A percentile compares a stretch with the other conserved stretches of the same genome.
phyloP scores from a whole-genome alignment of 2,329 filamentous ascomycete species.

The Cytospora chrysosperma region DNA sequence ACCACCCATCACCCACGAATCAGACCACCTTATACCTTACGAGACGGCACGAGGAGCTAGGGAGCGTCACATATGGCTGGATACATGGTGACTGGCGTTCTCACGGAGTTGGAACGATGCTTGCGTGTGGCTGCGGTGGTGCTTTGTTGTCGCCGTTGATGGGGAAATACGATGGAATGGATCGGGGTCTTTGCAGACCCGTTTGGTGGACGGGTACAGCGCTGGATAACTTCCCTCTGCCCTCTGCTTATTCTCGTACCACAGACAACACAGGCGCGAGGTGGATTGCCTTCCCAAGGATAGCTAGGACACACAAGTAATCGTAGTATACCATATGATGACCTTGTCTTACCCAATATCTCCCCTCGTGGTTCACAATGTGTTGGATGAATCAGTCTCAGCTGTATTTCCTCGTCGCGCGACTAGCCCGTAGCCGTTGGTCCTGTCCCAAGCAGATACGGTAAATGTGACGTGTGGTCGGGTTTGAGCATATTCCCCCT shows the following conservation, averaged over 20 bases:
- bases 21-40: neutral
- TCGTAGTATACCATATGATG: slow-evolving; percentile 6
- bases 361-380: neutral
- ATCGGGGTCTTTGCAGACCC: neutral
- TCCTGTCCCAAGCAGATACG: neutral
- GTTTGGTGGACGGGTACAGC: neutral
- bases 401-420: no score
- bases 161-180: neutral
- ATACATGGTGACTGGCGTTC: slow-evolving; percentile 3
- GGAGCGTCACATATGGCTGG: neutral
- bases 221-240: neutral
- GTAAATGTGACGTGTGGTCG: no score
- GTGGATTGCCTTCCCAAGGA: neutral
- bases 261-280: neutral
- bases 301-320: slow-evolving; percentile 10
- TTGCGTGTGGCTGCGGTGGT: neutral
- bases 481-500: no score
- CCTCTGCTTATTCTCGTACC: neutral
- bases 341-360: neutral
- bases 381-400: neutral
- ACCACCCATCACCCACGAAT: no score
- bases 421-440: neutral
- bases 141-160: neutral
- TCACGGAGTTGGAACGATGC: slow-evolving; percentile 6
- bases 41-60: neutral